Evolutionary conservation across 768 basidiomycete species (phyloP).

Genomic region (Serendipita vermifera): DNA sequence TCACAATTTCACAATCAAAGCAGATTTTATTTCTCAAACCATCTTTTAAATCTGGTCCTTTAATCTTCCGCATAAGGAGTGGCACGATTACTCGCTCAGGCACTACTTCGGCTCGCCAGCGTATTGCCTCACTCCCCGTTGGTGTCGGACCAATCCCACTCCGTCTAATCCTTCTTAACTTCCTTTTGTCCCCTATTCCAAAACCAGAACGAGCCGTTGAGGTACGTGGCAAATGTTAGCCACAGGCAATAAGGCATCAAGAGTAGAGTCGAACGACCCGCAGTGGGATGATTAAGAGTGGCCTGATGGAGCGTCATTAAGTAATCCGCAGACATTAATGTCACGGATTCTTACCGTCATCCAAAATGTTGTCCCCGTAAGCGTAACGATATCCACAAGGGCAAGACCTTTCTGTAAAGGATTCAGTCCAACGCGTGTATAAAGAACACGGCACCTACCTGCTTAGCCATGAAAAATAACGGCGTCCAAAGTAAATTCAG

Average conservation of each 20-base stretch:
- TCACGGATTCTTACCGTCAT: slow-evolving; percentile 40
- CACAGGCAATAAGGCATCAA: slow-evolving; percentile 54
- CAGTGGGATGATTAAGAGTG: slow-evolving; percentile 36
- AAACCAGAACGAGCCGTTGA: slow-evolving; percentile 54
- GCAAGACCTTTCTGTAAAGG: slow-evolving; percentile 37
- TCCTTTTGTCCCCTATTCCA: slow-evolving; percentile 27
- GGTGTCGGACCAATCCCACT: too few relatives aligned
- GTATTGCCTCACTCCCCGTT: too few relatives aligned
- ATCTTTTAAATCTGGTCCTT: too few relatives aligned
- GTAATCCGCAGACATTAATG: slow-evolving; percentile 34
- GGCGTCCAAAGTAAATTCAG: slow-evolving; percentile 52
- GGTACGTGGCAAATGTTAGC: slow-evolving; percentile 52
- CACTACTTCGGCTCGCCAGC: too few relatives aligned
- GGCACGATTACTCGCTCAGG: too few relatives aligned
- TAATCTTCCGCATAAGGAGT: too few relatives aligned
- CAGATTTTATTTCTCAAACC: too few relatives aligned
- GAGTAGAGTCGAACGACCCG: slow-evolving; percentile 39
- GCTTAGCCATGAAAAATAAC: slow-evolving; percentile 43
- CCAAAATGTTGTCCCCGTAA: slow-evolving; percentile 42
- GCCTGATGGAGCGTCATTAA: slow-evolving; percentile 42
- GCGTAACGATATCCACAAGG: slow-evolving; percentile 38
- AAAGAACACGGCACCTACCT: background rate
- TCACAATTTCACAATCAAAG: too few relatives aligned
- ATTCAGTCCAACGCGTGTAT: background rate
- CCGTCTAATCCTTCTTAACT: slow-evolving; percentile 8